These are phyloP conservation scores for Nicotiana paniculata DNA, from an alignment of 257 asterid genomes.

Conservation along the genomic window DNA sequence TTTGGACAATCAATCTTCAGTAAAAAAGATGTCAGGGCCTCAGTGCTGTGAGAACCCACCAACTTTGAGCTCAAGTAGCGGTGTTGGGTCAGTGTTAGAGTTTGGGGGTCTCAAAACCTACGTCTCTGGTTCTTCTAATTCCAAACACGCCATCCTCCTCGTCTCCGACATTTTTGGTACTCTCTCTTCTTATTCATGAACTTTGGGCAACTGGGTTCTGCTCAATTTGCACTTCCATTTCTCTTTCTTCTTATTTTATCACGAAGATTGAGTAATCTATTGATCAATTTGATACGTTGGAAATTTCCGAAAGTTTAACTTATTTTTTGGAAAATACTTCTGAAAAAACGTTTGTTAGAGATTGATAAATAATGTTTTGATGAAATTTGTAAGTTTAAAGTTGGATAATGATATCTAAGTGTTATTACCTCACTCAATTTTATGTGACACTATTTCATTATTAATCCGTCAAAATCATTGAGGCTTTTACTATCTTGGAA, in stretches of 20 bases:
- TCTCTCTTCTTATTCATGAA: neutral
- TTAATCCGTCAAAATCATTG: no score
- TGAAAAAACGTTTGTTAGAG: neutral
- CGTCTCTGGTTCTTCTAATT: slow-evolving; percentile 32
- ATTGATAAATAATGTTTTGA: neutral
- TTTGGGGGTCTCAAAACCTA: slow-evolving; percentile 44
- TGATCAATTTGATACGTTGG: neutral
- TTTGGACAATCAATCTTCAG: neutral
- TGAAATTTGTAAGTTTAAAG: neutral
- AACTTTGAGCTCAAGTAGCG: slow-evolving; percentile 32
- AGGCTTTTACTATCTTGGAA: neutral
- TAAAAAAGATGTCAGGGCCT: slow-evolving; percentile 39
- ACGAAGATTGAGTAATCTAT: neutral
- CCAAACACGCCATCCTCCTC: slow-evolving; percentile 45
- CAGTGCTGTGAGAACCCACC: slow-evolving; percentile 66
- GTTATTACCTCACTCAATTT: neutral
- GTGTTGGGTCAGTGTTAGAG: slow-evolving; percentile 34
- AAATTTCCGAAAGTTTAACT: no score
- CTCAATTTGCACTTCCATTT: neutral
- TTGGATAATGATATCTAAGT: neutral
- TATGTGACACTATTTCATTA: no score
- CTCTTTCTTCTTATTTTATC: neutral
- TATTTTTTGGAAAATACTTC: neutral
- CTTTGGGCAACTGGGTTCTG: neutral
- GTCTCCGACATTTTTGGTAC: slow-evolving; percentile 45